Evolutionary conservation across 1,284 basidiomycete genomes (phyloP), one percentile per base, ranked within the genome.

Genomic region (Coriolopsis trogii): DNA sequence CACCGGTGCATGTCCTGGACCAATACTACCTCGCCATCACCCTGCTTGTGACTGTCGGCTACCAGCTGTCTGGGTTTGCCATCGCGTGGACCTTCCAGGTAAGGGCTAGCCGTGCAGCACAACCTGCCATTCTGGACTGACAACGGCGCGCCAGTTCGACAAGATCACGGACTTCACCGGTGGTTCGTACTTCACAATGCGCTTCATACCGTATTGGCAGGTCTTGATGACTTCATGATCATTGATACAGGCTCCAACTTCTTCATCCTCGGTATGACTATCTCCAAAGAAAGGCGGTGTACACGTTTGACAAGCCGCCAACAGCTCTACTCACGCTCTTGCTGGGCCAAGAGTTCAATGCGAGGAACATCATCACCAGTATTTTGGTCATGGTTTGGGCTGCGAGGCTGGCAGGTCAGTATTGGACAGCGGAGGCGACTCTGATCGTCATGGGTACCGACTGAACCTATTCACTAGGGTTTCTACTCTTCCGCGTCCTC

Each of bases 91-190:
- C 80, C 0, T 72, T 85, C 34, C 79, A 77, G 69, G 73, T 73
- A 49, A 15, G 16, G 30, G 9, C 23, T 8, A 20, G 15, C 18
- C 47, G 13, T 23, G 41, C 21, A 16, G 28, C 21, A 6, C 41
- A 23, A 30, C 7, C 24, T 37, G 24, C 16, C 18, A 47, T 3
- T n/a, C 3, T 24, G 8, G 23, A 5, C 23, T 34, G 12, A 40
- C 31, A 6, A 24, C 26, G 20, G n/a, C 21, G 1, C n/a, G n/a
- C n/a, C 36, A 85, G 73, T 86, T 89, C 62, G 86, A 89, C 68
- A 88, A 89, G 66, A 84, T 89, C 43, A 88, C 86, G 9, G 87
- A 84, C 62, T 79, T 85, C 54, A 84, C 81, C 3, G 82, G 82
- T 52, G 80, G 81, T 79, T 30, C 10, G 73, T 64, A n/a, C 28